Evolutionary conservation across 495 filamentous ascomycete species (phyloP).

Genomic region (Annulohypoxylon stygium): DNA sequence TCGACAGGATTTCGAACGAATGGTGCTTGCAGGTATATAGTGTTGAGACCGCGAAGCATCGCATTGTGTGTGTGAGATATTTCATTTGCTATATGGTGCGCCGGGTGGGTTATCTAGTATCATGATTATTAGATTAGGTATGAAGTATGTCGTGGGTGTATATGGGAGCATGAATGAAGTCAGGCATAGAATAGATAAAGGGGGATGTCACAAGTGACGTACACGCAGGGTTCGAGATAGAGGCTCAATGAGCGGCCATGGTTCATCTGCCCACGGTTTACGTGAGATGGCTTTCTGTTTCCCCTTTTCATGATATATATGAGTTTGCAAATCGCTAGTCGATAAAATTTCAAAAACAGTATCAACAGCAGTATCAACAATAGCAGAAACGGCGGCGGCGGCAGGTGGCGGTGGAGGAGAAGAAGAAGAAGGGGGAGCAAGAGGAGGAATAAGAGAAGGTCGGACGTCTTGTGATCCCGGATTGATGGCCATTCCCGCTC

Average conservation of each 20-base stretch:
- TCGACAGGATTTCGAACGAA: slow-evolving; percentile 51
- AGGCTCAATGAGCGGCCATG: slow-evolving; percentile 52
- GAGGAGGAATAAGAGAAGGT: neutral
- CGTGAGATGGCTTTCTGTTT: neutral
- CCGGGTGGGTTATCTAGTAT: slow-evolving; percentile 39
- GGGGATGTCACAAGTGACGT: neutral
- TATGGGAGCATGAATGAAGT: neutral
- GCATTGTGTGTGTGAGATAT: slow-evolving; percentile 64
- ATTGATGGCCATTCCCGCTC: neutral
- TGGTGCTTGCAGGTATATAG: slow-evolving; percentile 63
- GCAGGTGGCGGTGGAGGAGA: too few species aligned
- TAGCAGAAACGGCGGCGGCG: too few species aligned
- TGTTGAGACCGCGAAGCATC: slow-evolving; percentile 63
- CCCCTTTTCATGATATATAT: neutral
- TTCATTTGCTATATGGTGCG: slow-evolving; percentile 55
- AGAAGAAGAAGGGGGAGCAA: neutral
- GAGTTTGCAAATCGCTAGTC: neutral
- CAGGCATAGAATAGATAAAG: neutral
- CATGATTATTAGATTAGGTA: neutral
- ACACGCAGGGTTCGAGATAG: slow-evolving; percentile 47
- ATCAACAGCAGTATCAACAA: too few species aligned
- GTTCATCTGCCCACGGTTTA: slow-evolving; percentile 54
- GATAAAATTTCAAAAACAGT: neutral
- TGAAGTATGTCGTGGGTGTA: neutral
- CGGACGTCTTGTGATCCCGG: neutral